Conservation (phyloP, 2,329 filamentous ascomycete species). For the Fusarium keratoplasticum region DNA sequence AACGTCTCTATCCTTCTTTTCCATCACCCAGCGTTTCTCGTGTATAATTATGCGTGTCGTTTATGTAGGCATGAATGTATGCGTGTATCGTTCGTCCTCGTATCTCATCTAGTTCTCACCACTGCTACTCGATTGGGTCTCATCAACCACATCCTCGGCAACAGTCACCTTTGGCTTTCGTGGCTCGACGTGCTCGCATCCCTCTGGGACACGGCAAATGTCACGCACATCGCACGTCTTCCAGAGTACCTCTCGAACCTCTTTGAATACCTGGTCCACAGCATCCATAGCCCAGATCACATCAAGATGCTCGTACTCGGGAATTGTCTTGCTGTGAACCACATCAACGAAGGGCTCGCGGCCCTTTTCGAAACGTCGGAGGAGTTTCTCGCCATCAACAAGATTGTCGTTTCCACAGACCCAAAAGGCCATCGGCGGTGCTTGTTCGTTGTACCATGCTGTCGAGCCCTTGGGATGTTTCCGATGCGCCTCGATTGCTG, state of each 20-base stretch:
- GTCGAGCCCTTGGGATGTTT: constrained; percentile 61
- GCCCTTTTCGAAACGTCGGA: constrained; percentile 79
- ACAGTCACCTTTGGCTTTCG: constrained; percentile 48
- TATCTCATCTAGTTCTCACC: constrained; percentile 19
- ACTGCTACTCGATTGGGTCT: constrained; percentile 42
- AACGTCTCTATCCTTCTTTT: not conserved
- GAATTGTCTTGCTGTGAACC: constrained; percentile 84
- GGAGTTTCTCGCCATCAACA: constrained; percentile 81
- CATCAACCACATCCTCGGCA: constrained; percentile 18
- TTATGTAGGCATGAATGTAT: constrained; percentile 2
- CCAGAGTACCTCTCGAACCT: constrained; percentile 87
- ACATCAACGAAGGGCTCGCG: constrained; percentile 84
- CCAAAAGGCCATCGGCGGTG: constrained; percentile 90
- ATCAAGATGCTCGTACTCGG: constrained; percentile 93
- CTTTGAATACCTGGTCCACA: constrained; percentile 83
- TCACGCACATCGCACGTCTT: constrained; percentile 71
- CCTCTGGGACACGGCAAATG: constrained; percentile 71
- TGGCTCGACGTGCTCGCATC: constrained; percentile 65
- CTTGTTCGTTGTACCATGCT: constrained; percentile 85
- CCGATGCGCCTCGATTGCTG: constrained; percentile 49
- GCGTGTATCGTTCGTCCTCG: constrained; percentile 16
- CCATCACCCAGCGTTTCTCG: not conserved
- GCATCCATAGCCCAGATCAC: constrained; percentile 95
- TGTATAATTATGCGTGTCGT: constrained; percentile 5
- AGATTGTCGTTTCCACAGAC: constrained; percentile 85